Base-by-base conservation (phyloP, 495 filamentous ascomycete species). In the Filosporella fistucella region DNA sequence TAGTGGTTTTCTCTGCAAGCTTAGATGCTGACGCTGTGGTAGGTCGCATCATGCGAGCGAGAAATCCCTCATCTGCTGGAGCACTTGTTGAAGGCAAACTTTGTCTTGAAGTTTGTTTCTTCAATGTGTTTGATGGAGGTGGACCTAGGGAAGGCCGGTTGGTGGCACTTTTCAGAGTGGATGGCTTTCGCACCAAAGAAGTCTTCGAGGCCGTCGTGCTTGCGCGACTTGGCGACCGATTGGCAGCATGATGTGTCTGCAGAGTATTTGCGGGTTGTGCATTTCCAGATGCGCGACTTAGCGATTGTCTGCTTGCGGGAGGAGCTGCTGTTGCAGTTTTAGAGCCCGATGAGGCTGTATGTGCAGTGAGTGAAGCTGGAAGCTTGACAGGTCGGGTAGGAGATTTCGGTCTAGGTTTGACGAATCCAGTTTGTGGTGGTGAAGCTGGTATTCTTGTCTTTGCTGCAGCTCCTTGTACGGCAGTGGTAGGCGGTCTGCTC, bases 21-120 rank as follows among this genome's bases (percentile, higher is more conserved):
- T 91, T 95, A 60, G 75, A 85, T 5, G 86, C 77, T 24, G 85
- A 90, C 47, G 80, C 79, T 18, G 85, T 79, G 8, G 90, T 96
- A 3, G 89, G 90, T 10, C 89, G 80, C 88, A 89, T 95, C 90
- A 96, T 95, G 47, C 90, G 74, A 7, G 86, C 88, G 13, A 96
- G 72, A 66, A 96, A 96, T 3, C 83, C 66, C 44, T 89, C 85
- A 56, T 86, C 82, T 2, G 51, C 49, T 10, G 55, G 48, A 3
- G 45, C 55, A 24, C 37, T 14, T 6, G 20, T 24, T 13, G 35
- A 28, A 10, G 54, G 39, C 20, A 57, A 26, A 37, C 55, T 58
- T 21, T 40, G 30, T 43, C 52, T 44, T 3, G 55, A 55, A 11
- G 52, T 12, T 38, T 55, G 51, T 18, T 54, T 77, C 69, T 58